These are phyloP conservation scores for Saturnispora halmiae DNA, from an alignment of 805 yeast genomes.

Conservation along the genomic window DNA sequence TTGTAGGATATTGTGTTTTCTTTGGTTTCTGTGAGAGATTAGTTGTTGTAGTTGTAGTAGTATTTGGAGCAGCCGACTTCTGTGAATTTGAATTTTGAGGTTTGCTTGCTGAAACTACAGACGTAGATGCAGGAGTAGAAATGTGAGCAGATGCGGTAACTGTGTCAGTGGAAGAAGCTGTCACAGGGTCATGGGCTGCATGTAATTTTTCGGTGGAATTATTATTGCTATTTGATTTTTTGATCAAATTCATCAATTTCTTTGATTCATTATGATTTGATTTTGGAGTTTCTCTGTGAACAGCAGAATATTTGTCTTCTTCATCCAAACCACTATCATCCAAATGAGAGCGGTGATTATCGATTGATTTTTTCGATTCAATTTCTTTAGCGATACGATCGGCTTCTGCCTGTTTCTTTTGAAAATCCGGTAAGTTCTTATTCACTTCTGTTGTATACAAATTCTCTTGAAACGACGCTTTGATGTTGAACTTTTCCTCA, in stretches of 20 bases:
- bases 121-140: neutral
- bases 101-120: neutral
- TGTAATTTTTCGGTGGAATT: neutral
- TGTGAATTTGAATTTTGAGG: too few species aligned
- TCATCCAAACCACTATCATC: conserved; percentile 89
- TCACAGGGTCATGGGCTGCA: neutral
- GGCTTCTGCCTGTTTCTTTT: conserved; percentile 57
- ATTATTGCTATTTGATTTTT: too few species aligned
- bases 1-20: neutral
- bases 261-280: conserved; percentile 19
- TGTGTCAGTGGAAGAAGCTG: neutral
- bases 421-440: conserved; percentile 63
- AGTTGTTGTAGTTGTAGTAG: neutral
- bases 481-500: conserved; percentile 79
- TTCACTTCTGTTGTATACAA: conserved; percentile 75
- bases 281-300: conserved; percentile 41
- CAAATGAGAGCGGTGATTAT: conserved; percentile 22
- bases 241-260: conserved; percentile 23
- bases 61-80: neutral
- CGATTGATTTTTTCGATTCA: conserved; percentile 51
- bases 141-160: neutral
- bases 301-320: conserved; percentile 95
- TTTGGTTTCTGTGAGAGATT: neutral
- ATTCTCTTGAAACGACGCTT: conserved; percentile 75
- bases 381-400: conserved; percentile 77